Conservation (phyloP, 257 asterid species). For the Mentha longifolia region DNA sequence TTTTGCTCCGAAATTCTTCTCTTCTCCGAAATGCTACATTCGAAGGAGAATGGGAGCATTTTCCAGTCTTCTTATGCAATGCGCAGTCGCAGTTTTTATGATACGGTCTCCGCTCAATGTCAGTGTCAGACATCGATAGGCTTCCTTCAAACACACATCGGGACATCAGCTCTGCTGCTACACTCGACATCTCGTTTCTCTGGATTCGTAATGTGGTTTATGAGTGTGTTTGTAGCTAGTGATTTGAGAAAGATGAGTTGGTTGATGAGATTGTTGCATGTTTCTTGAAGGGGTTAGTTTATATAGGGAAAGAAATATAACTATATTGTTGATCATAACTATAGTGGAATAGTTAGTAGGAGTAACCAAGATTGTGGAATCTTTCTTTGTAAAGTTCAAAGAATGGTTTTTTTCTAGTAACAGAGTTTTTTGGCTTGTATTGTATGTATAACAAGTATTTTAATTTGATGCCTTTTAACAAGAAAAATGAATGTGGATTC, state of each 20-base stretch:
- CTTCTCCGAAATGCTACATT: conserved; percentile 36
- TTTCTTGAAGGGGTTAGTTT: conserved; percentile 23
- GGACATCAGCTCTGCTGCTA: conserved; percentile 40
- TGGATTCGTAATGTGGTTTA: not conserved
- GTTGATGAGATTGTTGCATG: conserved; percentile 26
- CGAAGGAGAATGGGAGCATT: conserved; percentile 27
- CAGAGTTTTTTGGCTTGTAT: too few species aligned
- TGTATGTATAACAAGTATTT: too few species aligned
- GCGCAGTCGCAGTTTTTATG: conserved; percentile 49
- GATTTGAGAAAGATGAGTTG: not conserved
- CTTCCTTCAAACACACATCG: conserved; percentile 42
- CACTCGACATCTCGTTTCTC: conserved; percentile 20
- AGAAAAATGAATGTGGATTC: too few species aligned
- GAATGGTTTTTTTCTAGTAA: too few species aligned
- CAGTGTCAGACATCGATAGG: conserved; percentile 40
- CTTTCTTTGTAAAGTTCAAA: not conserved
- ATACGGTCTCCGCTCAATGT: conserved; percentile 49
- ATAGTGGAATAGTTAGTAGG: conserved; percentile 1
- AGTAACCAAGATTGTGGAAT: conserved; percentile 19
- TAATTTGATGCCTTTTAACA: too few species aligned
- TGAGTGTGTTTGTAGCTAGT: not conserved
- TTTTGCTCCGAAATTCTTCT: conserved; percentile 5
- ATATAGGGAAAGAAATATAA: conserved; percentile 31
- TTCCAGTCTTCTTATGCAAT: conserved; percentile 38
- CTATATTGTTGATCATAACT: conserved; percentile 4